Percentiles rank a stretch among this genome's conserved stretches.
Evolutionary conservation across 108 stramenopile genomes (phyloP).

Genomic region (Nitzschia sp.): DNA sequence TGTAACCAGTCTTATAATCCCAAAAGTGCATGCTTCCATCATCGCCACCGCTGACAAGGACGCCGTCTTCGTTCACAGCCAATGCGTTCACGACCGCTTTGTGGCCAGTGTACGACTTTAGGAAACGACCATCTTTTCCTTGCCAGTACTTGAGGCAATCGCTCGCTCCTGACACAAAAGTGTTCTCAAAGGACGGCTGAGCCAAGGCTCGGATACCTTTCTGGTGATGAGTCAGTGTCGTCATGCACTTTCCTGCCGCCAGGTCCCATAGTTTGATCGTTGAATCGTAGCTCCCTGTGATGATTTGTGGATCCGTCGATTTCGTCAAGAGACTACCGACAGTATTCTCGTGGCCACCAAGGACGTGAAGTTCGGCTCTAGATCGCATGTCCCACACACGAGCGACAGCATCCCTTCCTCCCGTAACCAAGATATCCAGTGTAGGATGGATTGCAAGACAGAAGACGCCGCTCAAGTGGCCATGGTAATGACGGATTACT

Average conservation of each 20-base stretch:
- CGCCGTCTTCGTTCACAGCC: constrained; percentile 96
- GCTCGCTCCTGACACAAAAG: constrained; percentile 95
- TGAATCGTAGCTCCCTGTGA: constrained; percentile 97
- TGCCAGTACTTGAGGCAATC: constrained; percentile 98
- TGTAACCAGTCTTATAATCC: constrained; percentile 97
- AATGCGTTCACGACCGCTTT: constrained; percentile 94
- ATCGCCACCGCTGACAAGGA: constrained; percentile 95
- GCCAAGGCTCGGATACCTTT: constrained; percentile 92
- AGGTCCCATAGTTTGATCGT: constrained; percentile 99
- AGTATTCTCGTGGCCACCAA: constrained; percentile 95
- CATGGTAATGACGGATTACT: constrained; percentile 99
- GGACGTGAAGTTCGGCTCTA: constrained; percentile 89
- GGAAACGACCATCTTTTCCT: constrained; percentile 88
- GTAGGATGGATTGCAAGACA: constrained; percentile 94
- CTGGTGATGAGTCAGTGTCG: constrained; percentile 99
- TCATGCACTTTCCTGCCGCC: constrained; percentile 95
- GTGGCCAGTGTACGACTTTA: constrained; percentile 93
- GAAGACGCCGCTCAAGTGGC: constrained; percentile 96
- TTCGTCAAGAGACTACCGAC: constrained; percentile 91
- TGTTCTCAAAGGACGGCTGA: constrained; percentile 88
- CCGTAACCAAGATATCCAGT: constrained; percentile 98
- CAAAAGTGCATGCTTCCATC: constrained; percentile 96
- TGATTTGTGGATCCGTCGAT: constrained; percentile 93
- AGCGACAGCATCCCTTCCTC: constrained; percentile 96
- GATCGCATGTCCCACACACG: constrained; percentile 99